Percentiles rank a stretch among this genome's conserved stretches.
Evolutionary conservation across 148 eudicot genomes (phyloP).

Genomic region (Camellia japonica): DNA sequence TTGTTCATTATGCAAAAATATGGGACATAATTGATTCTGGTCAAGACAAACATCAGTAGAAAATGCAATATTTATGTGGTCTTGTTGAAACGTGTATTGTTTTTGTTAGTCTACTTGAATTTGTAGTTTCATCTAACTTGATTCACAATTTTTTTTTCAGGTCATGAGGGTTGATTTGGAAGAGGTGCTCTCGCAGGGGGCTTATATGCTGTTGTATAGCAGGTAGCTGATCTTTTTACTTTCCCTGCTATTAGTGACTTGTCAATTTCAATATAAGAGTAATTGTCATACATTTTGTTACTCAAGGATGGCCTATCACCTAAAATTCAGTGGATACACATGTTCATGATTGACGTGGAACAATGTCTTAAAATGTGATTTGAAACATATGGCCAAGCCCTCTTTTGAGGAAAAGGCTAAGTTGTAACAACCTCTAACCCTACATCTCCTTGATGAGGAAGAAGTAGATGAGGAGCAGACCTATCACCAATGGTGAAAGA

Average conservation of each 20-base stretch:
- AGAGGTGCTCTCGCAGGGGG: conserved; percentile 94
- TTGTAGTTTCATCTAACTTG: not conserved
- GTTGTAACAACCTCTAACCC: too few relatives aligned
- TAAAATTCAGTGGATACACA: not conserved
- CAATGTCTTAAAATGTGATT: too few relatives aligned
- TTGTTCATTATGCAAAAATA: not conserved
- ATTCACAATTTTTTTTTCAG: conserved; percentile 31
- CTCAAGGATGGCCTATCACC: not conserved
- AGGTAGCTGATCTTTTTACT: conserved; percentile 41
- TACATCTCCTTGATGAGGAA: too few relatives aligned
- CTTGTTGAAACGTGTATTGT: not conserved
- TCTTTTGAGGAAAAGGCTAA: too few relatives aligned
- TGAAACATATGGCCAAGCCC: too few relatives aligned
- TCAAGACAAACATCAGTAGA: not conserved
- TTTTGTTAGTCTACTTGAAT: not conserved
- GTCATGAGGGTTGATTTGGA: conserved; percentile 72
- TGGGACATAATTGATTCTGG: not conserved
- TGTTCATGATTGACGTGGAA: not conserved
- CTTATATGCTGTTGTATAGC: conserved; percentile 94
- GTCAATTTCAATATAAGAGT: not conserved
- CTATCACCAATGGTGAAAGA: too few relatives aligned
- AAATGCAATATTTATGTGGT: not conserved
- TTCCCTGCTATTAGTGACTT: not conserved
- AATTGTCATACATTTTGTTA: not conserved
- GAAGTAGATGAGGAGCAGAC: too few relatives aligned